Evolutionary conservation across 495 filamentous ascomycete genomes (phyloP).

Genomic region (Talaromyces ruber): DNA sequence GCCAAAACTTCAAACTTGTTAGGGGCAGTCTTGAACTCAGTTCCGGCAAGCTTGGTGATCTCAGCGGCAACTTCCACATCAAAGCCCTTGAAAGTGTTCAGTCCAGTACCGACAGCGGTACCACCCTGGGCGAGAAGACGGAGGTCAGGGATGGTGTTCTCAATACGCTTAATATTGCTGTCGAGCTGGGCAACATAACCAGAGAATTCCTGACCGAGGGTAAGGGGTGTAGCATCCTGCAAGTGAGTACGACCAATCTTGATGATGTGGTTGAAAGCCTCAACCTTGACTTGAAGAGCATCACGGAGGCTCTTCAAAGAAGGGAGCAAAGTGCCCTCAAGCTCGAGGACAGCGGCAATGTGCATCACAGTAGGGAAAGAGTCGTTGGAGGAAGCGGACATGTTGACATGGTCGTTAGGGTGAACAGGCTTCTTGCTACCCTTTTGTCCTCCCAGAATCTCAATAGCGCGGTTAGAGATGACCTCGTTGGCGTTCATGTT

Average conservation of each 20-base stretch:
- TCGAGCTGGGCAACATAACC: slow-evolving; percentile 94
- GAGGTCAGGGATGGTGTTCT: slow-evolving; percentile 74
- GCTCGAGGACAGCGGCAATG: slow-evolving; percentile 91
- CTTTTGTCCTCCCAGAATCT: slow-evolving; percentile 90
- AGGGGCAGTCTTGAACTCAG: slow-evolving; percentile 88
- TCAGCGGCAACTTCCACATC: slow-evolving; percentile 85
- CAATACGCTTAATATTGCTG: slow-evolving; percentile 79
- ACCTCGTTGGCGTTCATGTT: slow-evolving; percentile 99
- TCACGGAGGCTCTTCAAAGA: slow-evolving; percentile 70
- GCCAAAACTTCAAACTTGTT: slow-evolving; percentile 99
- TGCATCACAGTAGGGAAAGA: slow-evolving; percentile 99
- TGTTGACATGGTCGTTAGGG: slow-evolving; percentile 99
- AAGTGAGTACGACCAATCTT: slow-evolving; percentile 98
- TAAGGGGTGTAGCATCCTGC: slow-evolving; percentile 94
- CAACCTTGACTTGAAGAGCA: slow-evolving; percentile 81
- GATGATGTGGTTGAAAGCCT: slow-evolving; percentile 85
- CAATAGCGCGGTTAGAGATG: slow-evolving; percentile 98
- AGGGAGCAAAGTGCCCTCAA: slow-evolving; percentile 78
- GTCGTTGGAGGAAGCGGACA: slow-evolving; percentile 96
- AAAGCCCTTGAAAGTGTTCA: slow-evolving; percentile 97
- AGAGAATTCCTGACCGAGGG: slow-evolving; percentile 95
- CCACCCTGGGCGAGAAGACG: slow-evolving; percentile 89
- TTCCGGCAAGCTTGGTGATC: slow-evolving; percentile 84
- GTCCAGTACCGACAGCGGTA: slow-evolving; percentile 92
- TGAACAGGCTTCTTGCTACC: slow-evolving; percentile 97